These are phyloP conservation scores for Selaginella tamariscina DNA, from an alignment of 75 land plant species.

Conservation along the genomic window DNA sequence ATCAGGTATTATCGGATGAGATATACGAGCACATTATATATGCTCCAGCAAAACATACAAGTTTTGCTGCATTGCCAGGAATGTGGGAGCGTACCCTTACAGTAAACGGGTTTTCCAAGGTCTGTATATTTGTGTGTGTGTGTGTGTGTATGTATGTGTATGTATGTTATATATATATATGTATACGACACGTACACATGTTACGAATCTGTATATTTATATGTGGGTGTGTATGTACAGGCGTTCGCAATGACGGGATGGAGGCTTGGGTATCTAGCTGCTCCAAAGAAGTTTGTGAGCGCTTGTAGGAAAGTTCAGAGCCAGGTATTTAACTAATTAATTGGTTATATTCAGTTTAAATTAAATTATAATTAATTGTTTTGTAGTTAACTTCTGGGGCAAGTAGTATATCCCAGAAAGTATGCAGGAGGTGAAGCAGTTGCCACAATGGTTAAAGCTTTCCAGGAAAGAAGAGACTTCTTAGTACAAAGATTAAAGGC, in stretches of 20 bases:
- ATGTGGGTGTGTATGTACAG: conserved; percentile 23
- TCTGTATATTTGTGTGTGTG: conserved; percentile 8
- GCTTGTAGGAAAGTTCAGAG: conserved; percentile 89
- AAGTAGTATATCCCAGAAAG: conserved; percentile 92
- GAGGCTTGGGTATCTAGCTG: conserved; percentile 97
- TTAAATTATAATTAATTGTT: not conserved
- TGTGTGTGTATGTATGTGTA: no score
- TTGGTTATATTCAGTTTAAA: not conserved
- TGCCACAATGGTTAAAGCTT: conserved; percentile 79
- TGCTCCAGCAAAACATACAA: conserved; percentile 75
- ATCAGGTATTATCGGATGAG: conserved; percentile 90
- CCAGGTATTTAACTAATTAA: conserved; percentile 57
- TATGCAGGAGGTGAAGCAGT: conserved; percentile 88
- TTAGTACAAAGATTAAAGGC: conserved; percentile 57
- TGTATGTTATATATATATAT: not conserved
- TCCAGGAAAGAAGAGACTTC: conserved; percentile 70
- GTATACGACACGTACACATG: no score
- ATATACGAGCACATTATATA: conserved; percentile 96
- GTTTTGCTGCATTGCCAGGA: conserved; percentile 97
- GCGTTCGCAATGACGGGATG: conserved; percentile 99
- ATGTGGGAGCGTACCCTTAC: conserved; percentile 94
- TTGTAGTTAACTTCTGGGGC: conserved; percentile 88
- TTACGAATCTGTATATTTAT: not conserved
- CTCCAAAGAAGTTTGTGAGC: conserved; percentile 81
- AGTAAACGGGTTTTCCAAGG: conserved; percentile 98